Percentiles rank a stretch among this genome's conserved stretches.
Conservation (phyloP, 148 eudicot genomes). For the Heliamphora exappendiculata region DNA sequence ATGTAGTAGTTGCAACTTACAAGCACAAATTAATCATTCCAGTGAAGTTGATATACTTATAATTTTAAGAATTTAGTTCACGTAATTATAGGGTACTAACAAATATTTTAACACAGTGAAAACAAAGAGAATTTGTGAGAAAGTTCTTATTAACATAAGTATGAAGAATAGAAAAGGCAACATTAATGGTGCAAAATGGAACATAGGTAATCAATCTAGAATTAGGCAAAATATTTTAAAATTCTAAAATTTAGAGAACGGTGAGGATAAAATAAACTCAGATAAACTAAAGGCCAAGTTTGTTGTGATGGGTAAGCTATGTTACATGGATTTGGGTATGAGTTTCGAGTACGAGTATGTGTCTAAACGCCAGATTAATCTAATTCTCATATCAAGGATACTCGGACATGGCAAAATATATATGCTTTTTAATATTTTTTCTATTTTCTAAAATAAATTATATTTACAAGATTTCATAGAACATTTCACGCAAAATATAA, state of each 20-base stretch:
- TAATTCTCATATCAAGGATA: no score
- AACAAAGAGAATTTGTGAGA: neutral
- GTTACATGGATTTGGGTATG: no score
- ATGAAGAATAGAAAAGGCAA: neutral
- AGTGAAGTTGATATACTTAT: neutral
- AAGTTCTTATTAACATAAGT: neutral
- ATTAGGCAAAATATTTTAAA: neutral
- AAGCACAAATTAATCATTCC: neutral
- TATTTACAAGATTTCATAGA: no score
- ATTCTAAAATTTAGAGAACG: neutral
- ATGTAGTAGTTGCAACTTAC: neutral
- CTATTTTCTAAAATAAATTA: no score
- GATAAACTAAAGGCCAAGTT: no score
- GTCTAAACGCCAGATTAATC: no score
- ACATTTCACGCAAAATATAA: no score
- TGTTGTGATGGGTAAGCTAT: no score
- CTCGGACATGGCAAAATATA: no score
- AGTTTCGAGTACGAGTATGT: no score
- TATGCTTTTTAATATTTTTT: no score
- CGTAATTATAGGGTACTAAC: neutral
- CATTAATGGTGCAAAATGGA: neutral
- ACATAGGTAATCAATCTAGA: neutral
- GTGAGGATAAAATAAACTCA: neutral
- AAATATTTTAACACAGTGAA: neutral
- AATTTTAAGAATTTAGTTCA: neutral